Conservation (phyloP, 176 grass and related monocot genomes). For the Musa acuminata region DNA sequence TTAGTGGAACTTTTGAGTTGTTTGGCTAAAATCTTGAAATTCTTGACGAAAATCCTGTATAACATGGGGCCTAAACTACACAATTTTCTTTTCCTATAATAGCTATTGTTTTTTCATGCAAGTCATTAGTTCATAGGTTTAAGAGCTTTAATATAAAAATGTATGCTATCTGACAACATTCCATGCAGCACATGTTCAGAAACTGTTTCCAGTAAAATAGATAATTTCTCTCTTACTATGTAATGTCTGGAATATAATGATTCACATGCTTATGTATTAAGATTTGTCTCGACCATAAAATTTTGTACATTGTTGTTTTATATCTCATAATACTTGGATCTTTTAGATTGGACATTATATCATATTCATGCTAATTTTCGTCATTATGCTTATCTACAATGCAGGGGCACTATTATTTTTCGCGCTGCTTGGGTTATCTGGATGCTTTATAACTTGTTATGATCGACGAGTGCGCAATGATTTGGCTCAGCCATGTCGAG, state of each 20-base stretch:
- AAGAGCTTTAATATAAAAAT: neutral
- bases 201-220: neutral
- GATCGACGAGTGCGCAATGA: constrained; percentile 93
- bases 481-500: constrained; percentile 93
- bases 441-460: constrained; percentile 98
- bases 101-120: too few species aligned
- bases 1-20: too few species aligned
- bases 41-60: too few species aligned
- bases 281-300: neutral
- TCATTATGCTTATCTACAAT: constrained; percentile 5
- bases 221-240: neutral
- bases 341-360: neutral
- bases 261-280: neutral
- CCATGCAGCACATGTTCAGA: neutral
- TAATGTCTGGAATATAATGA: neutral
- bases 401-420: constrained; percentile 94
- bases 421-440: constrained; percentile 79
- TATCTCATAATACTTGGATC: neutral
- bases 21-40: too few species aligned
- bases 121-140: neutral
- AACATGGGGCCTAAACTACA: too few species aligned
- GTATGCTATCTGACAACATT: neutral
- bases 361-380: neutral
- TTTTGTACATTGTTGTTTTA: neutral
- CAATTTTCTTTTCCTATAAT: too few species aligned